Percentiles rank a stretch among this genome's conserved stretches.
These are phyloP conservation scores for Bisporella sp. DNA, from an alignment of 2,329 filamentous ascomycete genomes.

Conservation along the genomic window DNA sequence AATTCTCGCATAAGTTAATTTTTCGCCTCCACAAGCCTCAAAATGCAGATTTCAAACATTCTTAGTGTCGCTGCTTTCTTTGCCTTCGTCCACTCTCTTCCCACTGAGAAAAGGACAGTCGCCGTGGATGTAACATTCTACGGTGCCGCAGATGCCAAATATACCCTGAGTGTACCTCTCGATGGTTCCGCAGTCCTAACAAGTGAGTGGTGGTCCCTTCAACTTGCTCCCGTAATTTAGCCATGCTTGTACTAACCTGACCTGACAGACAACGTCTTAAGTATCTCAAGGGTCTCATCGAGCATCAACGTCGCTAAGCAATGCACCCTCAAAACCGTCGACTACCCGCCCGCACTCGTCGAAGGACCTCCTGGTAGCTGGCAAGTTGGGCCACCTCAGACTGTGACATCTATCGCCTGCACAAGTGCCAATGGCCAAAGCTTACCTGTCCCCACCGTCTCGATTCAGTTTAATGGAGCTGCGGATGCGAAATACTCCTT, in stretches of 20 bases:
- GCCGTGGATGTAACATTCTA: constrained; percentile 14
- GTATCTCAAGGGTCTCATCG: constrained; percentile 18
- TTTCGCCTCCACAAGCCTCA: not conserved
- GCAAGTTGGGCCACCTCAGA: constrained; percentile 21
- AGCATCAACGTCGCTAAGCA: constrained; percentile 10
- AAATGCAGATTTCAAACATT: constrained; percentile 16
- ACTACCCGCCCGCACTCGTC: constrained; percentile 18
- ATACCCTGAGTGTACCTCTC: constrained; percentile 15
- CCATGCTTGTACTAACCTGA: constrained; percentile 1
- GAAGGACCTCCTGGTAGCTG: constrained; percentile 14
- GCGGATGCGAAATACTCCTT: constrained; percentile 19
- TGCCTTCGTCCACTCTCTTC: constrained; percentile 12
- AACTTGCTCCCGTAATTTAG: not conserved
- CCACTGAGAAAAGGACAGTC: constrained; percentile 3
- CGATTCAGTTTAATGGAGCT: constrained; percentile 20
- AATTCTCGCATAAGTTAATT: too few species aligned
- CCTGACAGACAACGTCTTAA: constrained; percentile 16
- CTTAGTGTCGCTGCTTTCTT: constrained; percentile 11
- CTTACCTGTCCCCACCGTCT: constrained; percentile 5
- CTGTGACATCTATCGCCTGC: constrained; percentile 17
- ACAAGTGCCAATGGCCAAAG: not conserved
- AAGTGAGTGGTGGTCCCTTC: constrained; percentile 3
- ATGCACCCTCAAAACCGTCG: constrained; percentile 19
- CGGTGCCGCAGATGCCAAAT: constrained; percentile 19
- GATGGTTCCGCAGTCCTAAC: constrained; percentile 12